These are phyloP conservation scores for Claviceps purpurea DNA, from an alignment of 2,329 filamentous ascomycete species.

Conservation along the genomic window DNA sequence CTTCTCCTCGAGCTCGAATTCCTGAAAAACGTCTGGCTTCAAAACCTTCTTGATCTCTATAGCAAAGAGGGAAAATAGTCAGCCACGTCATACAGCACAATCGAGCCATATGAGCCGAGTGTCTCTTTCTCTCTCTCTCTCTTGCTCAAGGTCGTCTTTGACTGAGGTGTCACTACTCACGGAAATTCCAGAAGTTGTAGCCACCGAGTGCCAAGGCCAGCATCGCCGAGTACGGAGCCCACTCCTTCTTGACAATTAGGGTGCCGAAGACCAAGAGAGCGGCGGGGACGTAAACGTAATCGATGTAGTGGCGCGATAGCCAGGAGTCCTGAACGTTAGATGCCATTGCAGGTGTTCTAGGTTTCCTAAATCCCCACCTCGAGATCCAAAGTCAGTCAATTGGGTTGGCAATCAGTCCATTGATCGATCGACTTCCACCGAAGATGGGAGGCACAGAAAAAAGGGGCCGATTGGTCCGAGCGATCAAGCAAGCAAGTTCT, in stretches of 20 bases:
- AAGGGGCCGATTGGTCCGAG: neutral
- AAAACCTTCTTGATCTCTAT: constrained; percentile 68
- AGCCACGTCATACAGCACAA: constrained; percentile 6
- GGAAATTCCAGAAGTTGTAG: constrained; percentile 57
- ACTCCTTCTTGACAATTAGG: constrained; percentile 67
- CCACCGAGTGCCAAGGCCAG: constrained; percentile 53
- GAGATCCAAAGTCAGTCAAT: neutral
- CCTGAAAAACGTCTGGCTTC: constrained; percentile 76
- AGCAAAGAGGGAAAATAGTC: neutral
- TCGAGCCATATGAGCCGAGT: neutral
- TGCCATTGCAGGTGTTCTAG: constrained; percentile 12
- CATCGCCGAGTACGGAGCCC: constrained; percentile 54
- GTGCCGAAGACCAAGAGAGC: constrained; percentile 64
- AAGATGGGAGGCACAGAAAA: neutral
- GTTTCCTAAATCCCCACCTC: neutral
- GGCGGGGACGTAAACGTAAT: constrained; percentile 76
- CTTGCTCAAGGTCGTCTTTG: neutral
- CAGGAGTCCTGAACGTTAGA: constrained; percentile 15
- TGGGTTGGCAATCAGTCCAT: neutral
- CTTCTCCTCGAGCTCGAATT: constrained; percentile 90
- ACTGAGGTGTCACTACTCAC: constrained; percentile 37
- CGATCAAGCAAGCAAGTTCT: neutral
- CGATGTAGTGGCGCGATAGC: constrained; percentile 50
- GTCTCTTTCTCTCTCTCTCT: neutral
- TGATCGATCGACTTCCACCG: neutral